These are phyloP conservation scores for Sugiyamaella smithiae DNA, from an alignment of 805 yeast species.

Conservation along the genomic window DNA sequence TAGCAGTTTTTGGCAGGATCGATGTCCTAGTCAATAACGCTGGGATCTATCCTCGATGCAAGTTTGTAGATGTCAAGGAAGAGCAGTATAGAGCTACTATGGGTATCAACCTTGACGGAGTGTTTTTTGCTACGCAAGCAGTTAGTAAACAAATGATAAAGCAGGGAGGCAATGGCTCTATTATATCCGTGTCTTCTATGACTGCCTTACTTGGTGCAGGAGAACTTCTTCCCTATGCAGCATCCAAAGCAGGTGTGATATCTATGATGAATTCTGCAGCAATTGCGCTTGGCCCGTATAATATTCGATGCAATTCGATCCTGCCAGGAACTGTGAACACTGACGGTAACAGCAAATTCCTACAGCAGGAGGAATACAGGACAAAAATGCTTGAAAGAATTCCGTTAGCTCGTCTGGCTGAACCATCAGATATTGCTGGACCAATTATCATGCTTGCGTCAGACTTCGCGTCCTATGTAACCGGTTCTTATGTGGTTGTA, in stretches of 20 bases:
- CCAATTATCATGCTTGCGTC: constrained; percentile 25
- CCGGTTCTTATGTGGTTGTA: constrained; percentile 15
- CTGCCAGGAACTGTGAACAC: constrained; percentile 18
- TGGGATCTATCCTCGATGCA: constrained; percentile 87
- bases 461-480: constrained; percentile 14
- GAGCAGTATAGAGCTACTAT: constrained; percentile 79
- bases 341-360: constrained; percentile 26
- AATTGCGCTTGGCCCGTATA: constrained; percentile 14
- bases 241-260: constrained; percentile 25
- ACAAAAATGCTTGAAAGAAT: constrained; percentile 36
- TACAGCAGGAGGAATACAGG: constrained; percentile 36
- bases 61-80: constrained; percentile 80
- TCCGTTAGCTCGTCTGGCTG: constrained; percentile 24
- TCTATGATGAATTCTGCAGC: constrained; percentile 19
- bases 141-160: constrained; percentile 48
- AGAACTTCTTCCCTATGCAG: constrained; percentile 34
- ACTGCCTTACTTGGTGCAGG: constrained; percentile 24
- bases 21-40: constrained; percentile 91
- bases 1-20: constrained; percentile 73
- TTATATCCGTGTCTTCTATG: constrained; percentile 34
- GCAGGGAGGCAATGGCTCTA: constrained; percentile 49
- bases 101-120: constrained; percentile 78
- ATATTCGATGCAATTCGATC: constrained; percentile 18
- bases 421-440: constrained; percentile 25
- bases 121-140: constrained; percentile 75